Conservation (phyloP, 352 stramenopile species). For the Phytopythium delawarense region DNA sequence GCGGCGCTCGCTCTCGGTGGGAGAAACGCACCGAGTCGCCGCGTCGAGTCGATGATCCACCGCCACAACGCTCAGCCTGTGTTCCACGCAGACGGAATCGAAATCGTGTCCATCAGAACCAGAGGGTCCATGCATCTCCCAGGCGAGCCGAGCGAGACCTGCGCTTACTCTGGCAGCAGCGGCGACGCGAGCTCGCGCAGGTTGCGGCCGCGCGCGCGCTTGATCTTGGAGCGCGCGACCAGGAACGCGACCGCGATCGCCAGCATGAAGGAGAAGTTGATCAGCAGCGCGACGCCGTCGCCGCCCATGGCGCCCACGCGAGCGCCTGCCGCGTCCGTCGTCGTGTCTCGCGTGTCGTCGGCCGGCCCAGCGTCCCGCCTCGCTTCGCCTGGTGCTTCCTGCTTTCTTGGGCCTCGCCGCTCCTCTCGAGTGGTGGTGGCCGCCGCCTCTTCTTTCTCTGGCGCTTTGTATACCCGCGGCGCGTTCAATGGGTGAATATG, state of each 20-base stretch:
- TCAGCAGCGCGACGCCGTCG: conserved; percentile 26
- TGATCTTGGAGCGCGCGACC: conserved; percentile 39
- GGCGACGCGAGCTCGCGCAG: conserved; percentile 50
- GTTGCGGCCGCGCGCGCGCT: conserved; percentile 28
- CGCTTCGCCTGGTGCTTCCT: not conserved
- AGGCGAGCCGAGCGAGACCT: not conserved
- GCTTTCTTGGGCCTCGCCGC: not conserved
- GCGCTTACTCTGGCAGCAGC: conserved; percentile 44
- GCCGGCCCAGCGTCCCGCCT: not conserved
- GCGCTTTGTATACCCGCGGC: not conserved
- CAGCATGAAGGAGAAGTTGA: conserved; percentile 41
- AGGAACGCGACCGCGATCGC: conserved; percentile 46
- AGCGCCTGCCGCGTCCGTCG: not conserved
- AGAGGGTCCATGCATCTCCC: conserved; percentile 4
- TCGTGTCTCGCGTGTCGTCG: not conserved
- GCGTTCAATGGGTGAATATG: not conserved
- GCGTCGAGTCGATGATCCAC: conserved; percentile 48
- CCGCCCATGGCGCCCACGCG: conserved; percentile 23
- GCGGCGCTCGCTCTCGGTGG: not conserved
- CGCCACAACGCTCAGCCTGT: not conserved
- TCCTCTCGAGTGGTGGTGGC: not conserved
- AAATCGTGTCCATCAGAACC: not conserved
- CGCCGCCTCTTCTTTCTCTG: not conserved
- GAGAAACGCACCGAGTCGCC: conserved; percentile 22
- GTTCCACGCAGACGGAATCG: not conserved